These are phyloP conservation scores for Penicillium palitans DNA, from an alignment of 2,329 filamentous ascomycete species.

Conservation along the genomic window DNA sequence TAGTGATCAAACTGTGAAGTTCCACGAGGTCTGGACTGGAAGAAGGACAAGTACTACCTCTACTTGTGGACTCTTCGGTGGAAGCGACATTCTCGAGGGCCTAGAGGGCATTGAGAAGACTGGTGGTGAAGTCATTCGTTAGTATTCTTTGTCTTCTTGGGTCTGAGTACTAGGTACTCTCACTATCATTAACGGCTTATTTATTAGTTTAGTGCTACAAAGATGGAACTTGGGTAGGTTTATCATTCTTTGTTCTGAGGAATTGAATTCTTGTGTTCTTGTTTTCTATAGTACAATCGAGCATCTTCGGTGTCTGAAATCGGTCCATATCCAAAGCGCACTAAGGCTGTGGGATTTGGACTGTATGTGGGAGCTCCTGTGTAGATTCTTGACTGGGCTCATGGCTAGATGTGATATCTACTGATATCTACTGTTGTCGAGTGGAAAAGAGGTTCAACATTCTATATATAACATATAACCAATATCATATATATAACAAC, in stretches of 20 bases:
- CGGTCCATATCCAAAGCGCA: too few species aligned
- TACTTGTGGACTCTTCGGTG: constrained; percentile 66
- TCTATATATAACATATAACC: too few species aligned
- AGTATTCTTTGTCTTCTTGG: constrained; percentile 9
- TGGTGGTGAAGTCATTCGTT: constrained; percentile 62
- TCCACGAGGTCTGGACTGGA: constrained; percentile 90
- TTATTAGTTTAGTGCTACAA: background rate
- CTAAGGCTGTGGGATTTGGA: too few species aligned
- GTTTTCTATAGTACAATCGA: background rate
- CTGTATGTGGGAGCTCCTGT: too few species aligned
- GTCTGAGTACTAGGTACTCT: constrained; percentile 3
- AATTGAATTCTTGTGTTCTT: background rate
- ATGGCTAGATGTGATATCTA: too few species aligned
- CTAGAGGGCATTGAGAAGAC: constrained; percentile 70
- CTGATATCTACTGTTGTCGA: too few species aligned
- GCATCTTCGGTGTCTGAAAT: too few species aligned
- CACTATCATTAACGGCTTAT: constrained; percentile 3
- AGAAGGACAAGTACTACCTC: constrained; percentile 55
- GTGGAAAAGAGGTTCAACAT: too few species aligned
- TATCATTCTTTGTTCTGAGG: background rate
- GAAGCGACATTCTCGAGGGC: constrained; percentile 81
- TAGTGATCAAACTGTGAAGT: constrained; percentile 89
- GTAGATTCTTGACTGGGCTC: too few species aligned
- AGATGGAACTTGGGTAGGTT: background rate
- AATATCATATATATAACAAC: too few species aligned